These are phyloP conservation scores for Nymphaea thermarum DNA, from an alignment of 164 flowering plant genomes.

Conservation along the genomic window DNA sequence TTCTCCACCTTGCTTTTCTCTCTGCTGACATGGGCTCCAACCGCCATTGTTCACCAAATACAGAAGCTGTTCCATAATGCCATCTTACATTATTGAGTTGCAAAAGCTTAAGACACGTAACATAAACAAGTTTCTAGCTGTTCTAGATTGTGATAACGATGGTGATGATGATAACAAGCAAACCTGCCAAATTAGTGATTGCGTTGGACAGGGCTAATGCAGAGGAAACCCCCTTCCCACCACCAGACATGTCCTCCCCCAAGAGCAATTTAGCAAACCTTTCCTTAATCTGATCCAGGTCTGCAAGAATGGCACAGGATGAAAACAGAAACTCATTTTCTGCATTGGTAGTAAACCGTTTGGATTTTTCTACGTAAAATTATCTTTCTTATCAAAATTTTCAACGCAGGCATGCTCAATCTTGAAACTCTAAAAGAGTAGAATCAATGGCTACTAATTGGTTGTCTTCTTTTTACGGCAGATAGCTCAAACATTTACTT, in stretches of 20 bases:
- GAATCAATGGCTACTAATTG: too few species aligned
- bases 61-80: constrained; percentile 46
- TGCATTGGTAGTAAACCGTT: neutral
- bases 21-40: constrained; percentile 76
- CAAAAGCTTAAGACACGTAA: neutral
- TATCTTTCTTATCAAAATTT: too few species aligned
- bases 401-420: too few species aligned
- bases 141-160: neutral
- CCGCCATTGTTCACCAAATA: constrained; percentile 64
- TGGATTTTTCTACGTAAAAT: too few species aligned
- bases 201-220: constrained; percentile 95
- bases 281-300: constrained; percentile 68
- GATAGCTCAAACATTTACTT: neutral
- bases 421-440: too few species aligned
- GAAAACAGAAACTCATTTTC: neutral
- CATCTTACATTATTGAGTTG: neutral
- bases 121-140: too few species aligned
- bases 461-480: too few species aligned
- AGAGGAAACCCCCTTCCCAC: constrained; percentile 86
- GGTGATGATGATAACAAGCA: neutral
- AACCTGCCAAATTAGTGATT: constrained; percentile 84
- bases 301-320: constrained; percentile 18
- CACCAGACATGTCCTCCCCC: constrained; percentile 99
- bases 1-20: constrained; percentile 66
- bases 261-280: constrained; percentile 75